Conservation (phyloP, 306 rosid genomes). For the Prunus dulcis region DNA sequence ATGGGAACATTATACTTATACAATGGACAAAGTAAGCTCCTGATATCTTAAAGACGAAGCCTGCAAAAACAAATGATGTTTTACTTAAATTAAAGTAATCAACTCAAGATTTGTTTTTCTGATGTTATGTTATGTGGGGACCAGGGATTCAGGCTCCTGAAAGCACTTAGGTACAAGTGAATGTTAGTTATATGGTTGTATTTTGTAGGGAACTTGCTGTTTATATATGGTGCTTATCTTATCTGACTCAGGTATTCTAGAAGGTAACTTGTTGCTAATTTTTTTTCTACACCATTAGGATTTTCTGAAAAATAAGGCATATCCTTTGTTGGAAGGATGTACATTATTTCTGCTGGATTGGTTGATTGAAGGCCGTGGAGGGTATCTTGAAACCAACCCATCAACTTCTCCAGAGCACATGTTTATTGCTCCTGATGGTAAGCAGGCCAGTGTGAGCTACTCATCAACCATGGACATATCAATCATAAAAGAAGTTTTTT, state of each 20-base stretch:
- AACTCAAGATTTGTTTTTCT: not conserved
- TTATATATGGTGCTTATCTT: not conserved
- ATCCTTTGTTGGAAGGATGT: slow-evolving; percentile 95
- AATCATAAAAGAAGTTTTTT: slow-evolving; percentile 81
- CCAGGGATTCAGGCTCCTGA: not conserved
- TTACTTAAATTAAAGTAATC: not conserved
- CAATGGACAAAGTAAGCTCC: slow-evolving; percentile 75
- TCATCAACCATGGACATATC: slow-evolving; percentile 95
- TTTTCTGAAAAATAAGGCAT: slow-evolving; percentile 82
- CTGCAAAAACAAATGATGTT: not conserved
- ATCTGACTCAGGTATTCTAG: slow-evolving; percentile 1
- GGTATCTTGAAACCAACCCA: slow-evolving; percentile 86
- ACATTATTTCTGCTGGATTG: slow-evolving; percentile 91
- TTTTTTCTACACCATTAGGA: slow-evolving; percentile 43
- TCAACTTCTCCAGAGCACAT: slow-evolving; percentile 98
- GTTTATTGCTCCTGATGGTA: slow-evolving; percentile 78
- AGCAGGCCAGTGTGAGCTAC: slow-evolving; percentile 93
- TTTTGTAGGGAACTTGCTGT: not conserved
- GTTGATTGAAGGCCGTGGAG: slow-evolving; percentile 83
- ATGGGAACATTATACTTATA: slow-evolving; percentile 93
- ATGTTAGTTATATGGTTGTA: not conserved
- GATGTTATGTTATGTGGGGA: not conserved
- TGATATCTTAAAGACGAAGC: not conserved
- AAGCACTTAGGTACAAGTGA: not conserved
- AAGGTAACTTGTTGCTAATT: slow-evolving; percentile 18